phyloP scores from a whole-genome alignment of 106 monocot genomes.

The Cymbidium sinense region DNA sequence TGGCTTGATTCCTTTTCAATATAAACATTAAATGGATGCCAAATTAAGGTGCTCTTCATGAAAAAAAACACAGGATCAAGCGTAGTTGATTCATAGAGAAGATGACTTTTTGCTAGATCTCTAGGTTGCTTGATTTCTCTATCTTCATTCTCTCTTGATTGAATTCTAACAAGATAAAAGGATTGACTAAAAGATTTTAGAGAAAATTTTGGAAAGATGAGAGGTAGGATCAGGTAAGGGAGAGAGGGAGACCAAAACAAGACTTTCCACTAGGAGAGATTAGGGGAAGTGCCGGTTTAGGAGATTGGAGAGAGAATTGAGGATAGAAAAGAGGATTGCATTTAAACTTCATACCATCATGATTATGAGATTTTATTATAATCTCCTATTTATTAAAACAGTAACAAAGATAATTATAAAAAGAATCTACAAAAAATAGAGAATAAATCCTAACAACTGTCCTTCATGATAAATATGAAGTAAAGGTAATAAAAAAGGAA shows the following conservation, averaged over 20 bases:
- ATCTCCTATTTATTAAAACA: neutral
- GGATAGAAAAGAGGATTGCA: neutral
- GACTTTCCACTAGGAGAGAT: neutral
- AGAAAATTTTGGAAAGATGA: neutral
- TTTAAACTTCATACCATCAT: too few species aligned
- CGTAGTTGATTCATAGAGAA: too few species aligned
- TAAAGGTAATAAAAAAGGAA: neutral
- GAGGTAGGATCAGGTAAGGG: neutral
- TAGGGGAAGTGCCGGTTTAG: neutral
- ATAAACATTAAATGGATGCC: neutral
- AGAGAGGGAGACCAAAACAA: neutral
- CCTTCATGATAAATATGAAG: too few species aligned
- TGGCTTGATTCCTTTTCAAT: neutral
- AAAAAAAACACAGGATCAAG: neutral
- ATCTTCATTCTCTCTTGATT: neutral
- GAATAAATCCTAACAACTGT: neutral
- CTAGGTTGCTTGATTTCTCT: too few species aligned
- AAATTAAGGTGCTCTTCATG: neutral
- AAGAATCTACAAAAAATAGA: neutral
- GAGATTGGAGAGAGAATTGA: neutral
- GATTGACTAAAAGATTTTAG: neutral
- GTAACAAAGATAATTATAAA: neutral
- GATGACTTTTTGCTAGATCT: too few species aligned
- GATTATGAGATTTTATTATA: neutral
- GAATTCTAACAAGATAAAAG: neutral